Conservation (phyloP, 1,139 yeast genomes). For the Chernovozyma sophiae-reginae region DNA sequence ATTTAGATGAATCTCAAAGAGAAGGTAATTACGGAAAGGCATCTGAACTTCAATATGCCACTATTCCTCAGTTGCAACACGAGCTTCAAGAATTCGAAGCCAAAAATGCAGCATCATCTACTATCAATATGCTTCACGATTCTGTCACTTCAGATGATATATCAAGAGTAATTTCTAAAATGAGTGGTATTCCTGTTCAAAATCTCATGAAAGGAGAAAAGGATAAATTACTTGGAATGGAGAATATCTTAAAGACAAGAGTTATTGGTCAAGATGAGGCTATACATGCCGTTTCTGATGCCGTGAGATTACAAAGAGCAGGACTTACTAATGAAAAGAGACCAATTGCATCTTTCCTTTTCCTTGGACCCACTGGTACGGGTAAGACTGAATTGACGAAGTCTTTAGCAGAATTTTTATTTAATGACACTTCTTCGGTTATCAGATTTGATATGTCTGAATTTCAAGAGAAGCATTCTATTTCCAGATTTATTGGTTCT, state of each 20-base stretch:
- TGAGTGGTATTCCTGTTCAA: conserved; percentile 96
- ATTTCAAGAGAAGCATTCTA: conserved; percentile 90
- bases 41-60: conserved; percentile 81
- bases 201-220: conserved; percentile 91
- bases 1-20: conserved; percentile 77
- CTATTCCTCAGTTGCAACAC: conserved; percentile 73
- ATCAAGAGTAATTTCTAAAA: conserved; percentile 83
- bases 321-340: conserved; percentile 91
- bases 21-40: conserved; percentile 85
- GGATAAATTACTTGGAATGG: conserved; percentile 87
- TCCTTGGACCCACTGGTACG: conserved; percentile 96
- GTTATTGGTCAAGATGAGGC: conserved; percentile 98
- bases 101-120: conserved; percentile 27
- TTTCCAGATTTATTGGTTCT: conserved; percentile 88
- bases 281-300: conserved; percentile 82
- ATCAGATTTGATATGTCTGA: conserved; percentile 96
- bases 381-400: conserved; percentile 96
- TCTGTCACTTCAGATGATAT: conserved; percentile 93
- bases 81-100: conserved; percentile 48
- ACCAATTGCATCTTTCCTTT: conserved; percentile 94
- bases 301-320: conserved; percentile 93
- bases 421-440: conserved; percentile 82
- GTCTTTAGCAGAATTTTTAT: conserved; percentile 83
- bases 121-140: conserved; percentile 62
- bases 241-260: conserved; percentile 63